These are phyloP conservation scores for Rugonectria rugulosa DNA, from an alignment of 2,329 filamentous ascomycete species.

Conservation along the genomic window DNA sequence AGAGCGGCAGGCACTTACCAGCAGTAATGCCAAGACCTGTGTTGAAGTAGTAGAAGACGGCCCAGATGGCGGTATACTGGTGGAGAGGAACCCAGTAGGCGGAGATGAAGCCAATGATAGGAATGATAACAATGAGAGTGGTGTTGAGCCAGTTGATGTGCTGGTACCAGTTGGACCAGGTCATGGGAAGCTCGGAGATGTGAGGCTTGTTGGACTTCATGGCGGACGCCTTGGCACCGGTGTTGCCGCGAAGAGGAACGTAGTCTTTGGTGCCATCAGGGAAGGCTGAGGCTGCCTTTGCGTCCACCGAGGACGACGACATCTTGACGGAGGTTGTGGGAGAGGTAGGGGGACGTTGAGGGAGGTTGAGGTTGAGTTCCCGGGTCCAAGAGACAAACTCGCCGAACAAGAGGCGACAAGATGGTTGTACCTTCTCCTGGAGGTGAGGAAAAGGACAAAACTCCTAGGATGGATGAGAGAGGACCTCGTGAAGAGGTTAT, in stretches of 20 bases:
- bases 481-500: slow-evolving; percentile 28
- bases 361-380: slow-evolving; percentile 2
- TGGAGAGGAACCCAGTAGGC: slow-evolving; percentile 81
- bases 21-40: slow-evolving; percentile 83
- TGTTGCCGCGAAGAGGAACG: slow-evolving; percentile 53
- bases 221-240: slow-evolving; percentile 52
- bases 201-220: slow-evolving; percentile 71
- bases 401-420: slow-evolving; percentile 20
- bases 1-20: slow-evolving; percentile 55
- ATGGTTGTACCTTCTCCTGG: slow-evolving; percentile 24
- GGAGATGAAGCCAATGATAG: slow-evolving; percentile 74
- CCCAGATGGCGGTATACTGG: slow-evolving; percentile 75
- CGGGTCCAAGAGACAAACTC: background rate
- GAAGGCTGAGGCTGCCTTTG: slow-evolving; percentile 51
- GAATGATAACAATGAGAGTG: slow-evolving; percentile 79
- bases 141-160: slow-evolving; percentile 96
- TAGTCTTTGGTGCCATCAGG: slow-evolving; percentile 65
- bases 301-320: slow-evolving; percentile 50
- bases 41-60: slow-evolving; percentile 83
- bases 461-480: slow-evolving; percentile 21
- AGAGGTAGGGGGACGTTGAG: slow-evolving; percentile 6
- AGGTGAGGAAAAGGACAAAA: slow-evolving; percentile 21
- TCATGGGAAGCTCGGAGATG: slow-evolving; percentile 84
- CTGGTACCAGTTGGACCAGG: slow-evolving; percentile 84
- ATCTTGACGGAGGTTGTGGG: slow-evolving; percentile 31